Evolutionary conservation across 495 filamentous ascomycete genomes (phyloP).

Genomic region (Neurospora intermedia): DNA sequence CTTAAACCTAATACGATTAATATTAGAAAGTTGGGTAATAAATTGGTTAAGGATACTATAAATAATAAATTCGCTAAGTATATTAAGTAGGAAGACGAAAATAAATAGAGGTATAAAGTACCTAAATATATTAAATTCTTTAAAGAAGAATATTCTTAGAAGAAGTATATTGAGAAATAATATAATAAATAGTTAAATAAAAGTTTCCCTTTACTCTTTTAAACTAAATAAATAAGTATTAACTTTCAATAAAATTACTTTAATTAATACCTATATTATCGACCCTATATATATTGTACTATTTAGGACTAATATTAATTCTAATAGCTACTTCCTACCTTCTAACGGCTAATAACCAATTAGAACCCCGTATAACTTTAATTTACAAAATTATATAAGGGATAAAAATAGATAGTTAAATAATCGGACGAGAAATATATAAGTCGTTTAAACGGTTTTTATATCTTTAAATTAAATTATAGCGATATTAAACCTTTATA

Average conservation of each 20-base stretch:
- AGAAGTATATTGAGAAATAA: slow-evolving; percentile 94
- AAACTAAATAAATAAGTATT: background rate
- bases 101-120: slow-evolving; percentile 92
- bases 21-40: slow-evolving; percentile 79
- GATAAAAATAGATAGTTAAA: too few relatives aligned
- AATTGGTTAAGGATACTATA: slow-evolving; percentile 70
- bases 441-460: too few relatives aligned
- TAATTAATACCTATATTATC: slow-evolving; percentile 87
- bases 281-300: slow-evolving; percentile 90
- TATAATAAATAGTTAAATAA: slow-evolving; percentile 79
- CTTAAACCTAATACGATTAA: slow-evolving; percentile 84
- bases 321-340: slow-evolving; percentile 85
- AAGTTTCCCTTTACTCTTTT: slow-evolving; percentile 19
- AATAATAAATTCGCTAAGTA: slow-evolving; percentile 77
- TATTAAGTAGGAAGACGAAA: slow-evolving; percentile 93
- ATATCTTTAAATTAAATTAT: too few relatives aligned
- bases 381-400: slow-evolving; percentile 58
- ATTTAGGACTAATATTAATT: too few relatives aligned
- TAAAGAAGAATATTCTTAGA: slow-evolving; percentile 94
- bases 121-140: slow-evolving; percentile 94
- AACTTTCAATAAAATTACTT: slow-evolving; percentile 42
- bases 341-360: slow-evolving; percentile 56
- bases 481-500: too few relatives aligned
- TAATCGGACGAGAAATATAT: too few relatives aligned
- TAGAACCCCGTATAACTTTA: slow-evolving; percentile 93